Evolutionary conservation across 495 filamentous ascomycete genomes (phyloP), one percentile per base, ranked within the genome.

Genomic region (Hypoxylon rickii): DNA sequence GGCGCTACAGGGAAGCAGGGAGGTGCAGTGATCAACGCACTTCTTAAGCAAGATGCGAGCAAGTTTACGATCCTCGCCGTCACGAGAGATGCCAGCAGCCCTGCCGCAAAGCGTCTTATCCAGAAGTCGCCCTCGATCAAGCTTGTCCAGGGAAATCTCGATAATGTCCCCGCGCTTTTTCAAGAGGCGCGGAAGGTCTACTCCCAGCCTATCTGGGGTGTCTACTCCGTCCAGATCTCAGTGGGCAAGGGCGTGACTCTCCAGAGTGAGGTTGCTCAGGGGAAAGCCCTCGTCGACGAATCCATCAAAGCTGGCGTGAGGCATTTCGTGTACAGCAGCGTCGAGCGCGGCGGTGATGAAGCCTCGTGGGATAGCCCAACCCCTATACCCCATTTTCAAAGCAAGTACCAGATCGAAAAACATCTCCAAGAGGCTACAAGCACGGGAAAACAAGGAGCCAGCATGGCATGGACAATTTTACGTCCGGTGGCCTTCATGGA

Each of bases 1-100:
- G 86, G 86, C 13, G 86, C 84, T n/a, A 89, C 85, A 0, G 85
- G 85, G 66, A 83, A 83, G 42, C 87, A 89, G 63, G 86, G 87
- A 26, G 78, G 83, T 31, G 73, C 82, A 20, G 68, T 86, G 40
- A 77, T 89, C 58, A 69, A 78, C 16, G 77, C 73, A 38, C 78
- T 89, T 41, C 67, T 87, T 5, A 55, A 47, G 20, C 56, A 18
- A n/a, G 42, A 41, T 7, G 18, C 18, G 15, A 38, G 48, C 11
- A 51, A 63, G 1, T 73, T 77, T 19, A 63, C 73, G 18, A 83
- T 89, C 55, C 76, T 89, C 13, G 87, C 82, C 10, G 73, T 88
- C 10, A 89, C 87, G 1, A 82, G 86, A 26, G 75, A 87, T 46
- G 40, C 75, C 3, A 55, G 62, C 7, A 80, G 78, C 20, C 7